Base-by-base conservation (phyloP, 2,329 filamentous ascomycete species). In the Cladosporium sp. region DNA sequence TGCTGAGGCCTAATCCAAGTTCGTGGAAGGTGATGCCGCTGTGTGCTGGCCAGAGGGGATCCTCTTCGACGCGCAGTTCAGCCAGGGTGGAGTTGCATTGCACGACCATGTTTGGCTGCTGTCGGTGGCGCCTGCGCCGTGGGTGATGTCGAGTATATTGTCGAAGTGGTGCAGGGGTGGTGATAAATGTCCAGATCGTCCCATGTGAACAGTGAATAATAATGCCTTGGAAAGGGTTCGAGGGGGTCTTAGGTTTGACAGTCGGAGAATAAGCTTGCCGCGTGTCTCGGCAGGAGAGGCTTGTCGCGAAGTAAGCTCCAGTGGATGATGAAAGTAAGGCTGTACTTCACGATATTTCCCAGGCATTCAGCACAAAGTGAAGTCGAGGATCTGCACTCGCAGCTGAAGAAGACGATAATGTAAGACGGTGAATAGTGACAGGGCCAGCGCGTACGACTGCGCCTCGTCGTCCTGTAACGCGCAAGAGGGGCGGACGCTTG, bases 11-110 rank as follows among this genome's bases (percentile, higher is more conserved):
- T 55, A 88, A 79, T 66, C 84, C 84, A 32, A 88, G 77, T 32
- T 82, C 76, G 73, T 88, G 86, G 71, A 88, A 88, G 38, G 83
- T 85, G 68, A 86, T 73, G 59, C 79, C 79, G 72, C 83, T 78
- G 58, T 62, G 41, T 44, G 51, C 61, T 34, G 61, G 61, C 81
- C 82, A 87, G 61, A 88, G 74, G n/a, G 79, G 78, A 24, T 75
- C 76, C 73, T 87, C 85, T 63, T 75, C 68, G 69, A 84, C 83
- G 65, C 75, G 78, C 68, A 78, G 73, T 66, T 83, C 76, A 71
- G 84, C 82, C 65, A 80, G 71, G 12, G 83, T 85, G 5, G 80
- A 78, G 74, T 86, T 85, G 73, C 84, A 86, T 54, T 68, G 66
- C 21, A 60, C 38, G 47, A 68, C 60, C 71, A 72, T 73, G 66